These are phyloP conservation scores for Megacollybia marginata DNA, from an alignment of 768 basidiomycete genomes.

Conservation along the genomic window DNA sequence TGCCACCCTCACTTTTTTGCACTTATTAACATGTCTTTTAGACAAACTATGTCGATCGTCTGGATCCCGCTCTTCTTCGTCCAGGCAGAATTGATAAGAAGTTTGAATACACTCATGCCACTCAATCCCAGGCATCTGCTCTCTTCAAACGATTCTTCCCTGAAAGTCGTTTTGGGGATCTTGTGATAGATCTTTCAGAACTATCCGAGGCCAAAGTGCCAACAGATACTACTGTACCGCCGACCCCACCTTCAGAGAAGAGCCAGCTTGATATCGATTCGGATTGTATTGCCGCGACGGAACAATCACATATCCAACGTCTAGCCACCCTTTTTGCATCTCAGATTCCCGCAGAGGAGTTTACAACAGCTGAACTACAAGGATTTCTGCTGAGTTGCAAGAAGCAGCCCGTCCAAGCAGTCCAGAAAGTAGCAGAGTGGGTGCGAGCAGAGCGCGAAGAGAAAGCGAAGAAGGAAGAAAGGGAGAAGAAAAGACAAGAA, in stretches of 20 bases:
- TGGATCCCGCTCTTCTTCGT: constrained; percentile 48
- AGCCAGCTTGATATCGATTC: too few species aligned
- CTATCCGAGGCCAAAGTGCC: too few species aligned
- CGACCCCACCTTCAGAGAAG: too few species aligned
- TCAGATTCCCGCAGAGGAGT: constrained; percentile 36
- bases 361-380: constrained; percentile 56
- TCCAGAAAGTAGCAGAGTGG: constrained; percentile 30
- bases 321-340: constrained; percentile 36
- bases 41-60: constrained; percentile 50
- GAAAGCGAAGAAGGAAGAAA: constrained; percentile 21
- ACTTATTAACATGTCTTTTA: constrained; percentile 9
- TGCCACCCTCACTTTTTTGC: background rate
- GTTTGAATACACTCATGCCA: constrained; percentile 43
- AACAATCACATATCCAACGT: constrained; percentile 13
- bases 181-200: background rate
- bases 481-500: constrained; percentile 21
- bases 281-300: too few species aligned
- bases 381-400: constrained; percentile 46
- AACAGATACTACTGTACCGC: too few species aligned
- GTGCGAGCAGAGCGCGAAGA: constrained; percentile 29
- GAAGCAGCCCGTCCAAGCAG: constrained; percentile 29
- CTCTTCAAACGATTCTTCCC: constrained; percentile 49
- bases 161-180: background rate
- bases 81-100: constrained; percentile 53
- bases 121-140: constrained; percentile 33